A percentile compares a stretch with the other conserved stretches of the same genome.
These are phyloP conservation scores for Xylariaceae sp. DNA, from an alignment of 2,329 filamentous ascomycete genomes.

Conservation along the genomic window DNA sequence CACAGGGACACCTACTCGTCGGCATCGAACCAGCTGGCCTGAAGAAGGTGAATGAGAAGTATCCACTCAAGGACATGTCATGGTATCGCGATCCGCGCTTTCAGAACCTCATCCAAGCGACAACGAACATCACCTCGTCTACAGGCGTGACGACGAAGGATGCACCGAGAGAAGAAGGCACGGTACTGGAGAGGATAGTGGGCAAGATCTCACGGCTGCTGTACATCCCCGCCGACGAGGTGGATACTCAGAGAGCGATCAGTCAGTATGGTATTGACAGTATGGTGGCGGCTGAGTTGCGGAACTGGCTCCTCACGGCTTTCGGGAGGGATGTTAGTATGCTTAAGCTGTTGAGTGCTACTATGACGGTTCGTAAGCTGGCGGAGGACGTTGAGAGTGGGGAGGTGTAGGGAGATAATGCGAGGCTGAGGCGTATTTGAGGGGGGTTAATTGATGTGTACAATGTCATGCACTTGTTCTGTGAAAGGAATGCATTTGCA, in stretches of 20 bases:
- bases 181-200: not conserved
- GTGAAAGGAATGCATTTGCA: too few relatives aligned
- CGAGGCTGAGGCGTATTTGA: too few relatives aligned
- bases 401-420: too few relatives aligned
- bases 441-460: too few relatives aligned
- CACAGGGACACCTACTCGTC: not conserved
- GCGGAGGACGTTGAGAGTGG: not conserved
- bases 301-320: conserved; percentile 1
- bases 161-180: not conserved
- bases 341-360: not conserved
- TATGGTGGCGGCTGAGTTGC: conserved; percentile 5
- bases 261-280: conserved; percentile 5
- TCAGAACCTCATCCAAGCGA: conserved; percentile 4
- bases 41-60: not conserved
- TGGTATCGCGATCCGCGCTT: conserved; percentile 7
- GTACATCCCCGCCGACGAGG: not conserved
- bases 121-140: not conserved
- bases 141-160: not conserved
- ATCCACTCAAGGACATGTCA: not conserved
- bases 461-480: too few relatives aligned
- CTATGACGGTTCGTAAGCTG: not conserved
- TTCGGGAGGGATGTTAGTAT: conserved; percentile 1
- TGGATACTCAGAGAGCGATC: not conserved
- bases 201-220: conserved; percentile 3
- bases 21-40: conserved; percentile 6